A percentile compares a stretch with the other conserved stretches of the same genome.
phyloP scores from a whole-genome alignment of 2,329 filamentous ascomycete genomes.

The Colletotrichum sp. region DNA sequence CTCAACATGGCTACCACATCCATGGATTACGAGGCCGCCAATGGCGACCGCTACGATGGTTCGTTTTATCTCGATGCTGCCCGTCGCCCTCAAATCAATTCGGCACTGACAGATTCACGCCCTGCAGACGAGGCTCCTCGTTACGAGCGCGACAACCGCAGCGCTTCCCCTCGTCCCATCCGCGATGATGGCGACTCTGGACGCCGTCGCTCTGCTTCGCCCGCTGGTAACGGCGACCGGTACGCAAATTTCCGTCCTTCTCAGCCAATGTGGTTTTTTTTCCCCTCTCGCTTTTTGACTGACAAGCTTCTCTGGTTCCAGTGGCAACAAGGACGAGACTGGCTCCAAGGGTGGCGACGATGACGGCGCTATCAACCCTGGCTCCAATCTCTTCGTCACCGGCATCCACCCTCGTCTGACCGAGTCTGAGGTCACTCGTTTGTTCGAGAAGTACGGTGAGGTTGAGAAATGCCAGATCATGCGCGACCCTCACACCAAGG shows the following conservation, averaged over 20 bases:
- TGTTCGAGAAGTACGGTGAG: conserved; percentile 98
- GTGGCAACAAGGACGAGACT: conserved; percentile 58
- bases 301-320: conserved; percentile 24
- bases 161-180: conserved; percentile 65
- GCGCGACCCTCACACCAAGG: conserved; percentile 97
- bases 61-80: conserved; percentile 29
- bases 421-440: conserved; percentile 88
- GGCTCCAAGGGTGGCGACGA: conserved; percentile 65
- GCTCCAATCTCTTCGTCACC: conserved; percentile 98
- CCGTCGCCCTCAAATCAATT: not conserved
- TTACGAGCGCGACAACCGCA: conserved; percentile 71
- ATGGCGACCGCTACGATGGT: conserved; percentile 72
- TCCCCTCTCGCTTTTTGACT: not conserved
- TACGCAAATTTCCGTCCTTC: conserved; percentile 30
- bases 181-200: conserved; percentile 66
- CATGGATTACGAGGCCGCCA: conserved; percentile 75
- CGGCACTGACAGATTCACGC: not conserved
- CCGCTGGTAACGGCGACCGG: conserved; percentile 59
- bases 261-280: not conserved
- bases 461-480: conserved; percentile 99
- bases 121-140: conserved; percentile 65
- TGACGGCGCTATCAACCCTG: conserved; percentile 85
- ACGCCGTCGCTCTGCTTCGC: conserved; percentile 68
- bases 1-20: conserved; percentile 64
- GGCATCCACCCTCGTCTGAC: conserved; percentile 93